Percentiles rank a stretch among this genome's conserved stretches.
These are phyloP conservation scores for Halenospora varia DNA, from an alignment of 495 filamentous ascomycete genomes.

Conservation along the genomic window DNA sequence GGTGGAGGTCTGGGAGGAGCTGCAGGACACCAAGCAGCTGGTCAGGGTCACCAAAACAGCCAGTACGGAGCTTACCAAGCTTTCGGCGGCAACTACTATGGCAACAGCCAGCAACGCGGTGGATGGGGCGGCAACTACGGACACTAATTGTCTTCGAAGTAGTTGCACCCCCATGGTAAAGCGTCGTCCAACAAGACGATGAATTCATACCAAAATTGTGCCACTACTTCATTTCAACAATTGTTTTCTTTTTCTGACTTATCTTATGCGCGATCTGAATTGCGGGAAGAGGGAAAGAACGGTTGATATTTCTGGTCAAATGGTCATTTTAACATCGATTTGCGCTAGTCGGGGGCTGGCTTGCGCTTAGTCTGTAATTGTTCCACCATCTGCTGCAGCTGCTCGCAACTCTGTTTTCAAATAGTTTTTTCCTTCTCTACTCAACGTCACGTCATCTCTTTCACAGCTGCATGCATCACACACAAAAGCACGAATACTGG, in stretches of 20 bases:
- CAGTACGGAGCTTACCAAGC: slow-evolving; percentile 47
- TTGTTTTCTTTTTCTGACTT: slow-evolving; percentile 19
- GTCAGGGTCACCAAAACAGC: slow-evolving; percentile 58
- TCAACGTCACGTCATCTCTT: background rate
- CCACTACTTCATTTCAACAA: slow-evolving; percentile 28
- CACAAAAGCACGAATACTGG: background rate
- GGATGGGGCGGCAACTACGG: slow-evolving; percentile 72
- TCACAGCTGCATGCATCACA: background rate
- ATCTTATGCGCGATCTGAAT: slow-evolving; percentile 12
- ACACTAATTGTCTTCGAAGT: slow-evolving; percentile 24
- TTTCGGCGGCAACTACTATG: slow-evolving; percentile 53
- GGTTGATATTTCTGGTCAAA: slow-evolving; percentile 11
- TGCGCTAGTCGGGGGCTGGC: background rate
- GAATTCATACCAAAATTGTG: slow-evolving; percentile 34
- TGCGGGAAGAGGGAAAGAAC: slow-evolving; percentile 7
- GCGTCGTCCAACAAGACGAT: slow-evolving; percentile 18
- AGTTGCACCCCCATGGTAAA: slow-evolving; percentile 24
- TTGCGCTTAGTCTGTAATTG: slow-evolving; percentile 11
- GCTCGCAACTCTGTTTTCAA: slow-evolving; percentile 23
- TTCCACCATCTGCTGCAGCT: slow-evolving; percentile 4
- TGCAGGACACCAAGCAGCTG: slow-evolving; percentile 57
- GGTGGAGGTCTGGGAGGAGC: slow-evolving; percentile 65
- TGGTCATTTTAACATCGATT: background rate
- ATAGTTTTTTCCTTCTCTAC: slow-evolving; percentile 16
- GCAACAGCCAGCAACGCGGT: slow-evolving; percentile 42